Evolutionary conservation across 495 filamentous ascomycete species (phyloP).

Genomic region (Tuber calosporum): DNA sequence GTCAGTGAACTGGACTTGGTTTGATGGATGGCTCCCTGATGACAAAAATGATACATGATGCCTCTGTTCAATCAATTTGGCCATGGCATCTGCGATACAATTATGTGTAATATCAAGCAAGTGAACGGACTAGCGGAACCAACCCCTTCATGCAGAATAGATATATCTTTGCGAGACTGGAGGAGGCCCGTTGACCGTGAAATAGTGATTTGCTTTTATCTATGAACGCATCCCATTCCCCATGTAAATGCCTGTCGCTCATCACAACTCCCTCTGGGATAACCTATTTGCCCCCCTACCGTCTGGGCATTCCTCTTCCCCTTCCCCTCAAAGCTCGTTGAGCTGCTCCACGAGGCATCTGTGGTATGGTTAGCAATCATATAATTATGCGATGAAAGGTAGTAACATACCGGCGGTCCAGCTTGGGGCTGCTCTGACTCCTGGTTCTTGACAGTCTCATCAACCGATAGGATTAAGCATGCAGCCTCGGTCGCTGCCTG

Average conservation of each 20-base stretch:
- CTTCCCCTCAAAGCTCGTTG: conserved; percentile 79
- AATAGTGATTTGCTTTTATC: not conserved
- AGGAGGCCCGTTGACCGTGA: not conserved
- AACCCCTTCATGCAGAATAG: not conserved
- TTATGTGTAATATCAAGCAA: not conserved
- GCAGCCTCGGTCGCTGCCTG: conserved; percentile 91
- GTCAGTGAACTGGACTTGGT: not conserved
- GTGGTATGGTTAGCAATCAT: conserved; percentile 36
- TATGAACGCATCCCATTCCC: not conserved
- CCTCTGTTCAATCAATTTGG: not conserved
- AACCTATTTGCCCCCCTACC: conserved; percentile 46
- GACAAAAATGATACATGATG: not conserved
- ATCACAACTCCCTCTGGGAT: conserved; percentile 9
- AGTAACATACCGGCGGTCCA: conserved; percentile 45
- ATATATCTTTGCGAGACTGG: not conserved
- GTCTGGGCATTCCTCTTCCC: conserved; percentile 84
- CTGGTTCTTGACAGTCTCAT: conserved; percentile 97
- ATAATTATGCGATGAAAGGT: not conserved
- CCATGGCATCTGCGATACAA: not conserved
- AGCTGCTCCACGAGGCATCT: conserved; percentile 83
- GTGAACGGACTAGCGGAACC: not conserved
- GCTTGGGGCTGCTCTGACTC: conserved; percentile 75
- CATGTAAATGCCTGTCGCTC: not conserved
- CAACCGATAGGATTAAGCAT: conserved; percentile 90
- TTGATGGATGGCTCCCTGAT: not conserved